Percentiles rank a stretch among this genome's conserved stretches.
Conservation (phyloP, 805 yeast genomes). For the Martiniozyma abietophila region DNA sequence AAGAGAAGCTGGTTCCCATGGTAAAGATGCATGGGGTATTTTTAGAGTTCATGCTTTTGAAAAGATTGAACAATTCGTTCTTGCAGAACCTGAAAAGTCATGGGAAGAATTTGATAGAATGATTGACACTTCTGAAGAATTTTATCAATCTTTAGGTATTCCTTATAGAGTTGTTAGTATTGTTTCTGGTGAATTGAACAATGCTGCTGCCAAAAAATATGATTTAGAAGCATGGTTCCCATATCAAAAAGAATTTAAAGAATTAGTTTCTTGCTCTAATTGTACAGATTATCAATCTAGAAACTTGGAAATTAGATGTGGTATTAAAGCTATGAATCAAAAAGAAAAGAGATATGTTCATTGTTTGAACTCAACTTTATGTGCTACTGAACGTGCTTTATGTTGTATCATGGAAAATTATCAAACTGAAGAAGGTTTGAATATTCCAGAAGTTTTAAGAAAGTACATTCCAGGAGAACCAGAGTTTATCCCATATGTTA, state of each 20-base stretch:
- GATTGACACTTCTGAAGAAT: slow-evolving; percentile 86
- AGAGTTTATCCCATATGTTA: slow-evolving; percentile 83
- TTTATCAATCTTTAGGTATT: slow-evolving; percentile 81
- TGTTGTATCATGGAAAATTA: slow-evolving; percentile 97
- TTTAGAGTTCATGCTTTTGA: slow-evolving; percentile 98
- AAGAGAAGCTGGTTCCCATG: slow-evolving; percentile 99
- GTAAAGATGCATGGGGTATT: slow-evolving; percentile 99
- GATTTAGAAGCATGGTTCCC: slow-evolving; percentile 99
- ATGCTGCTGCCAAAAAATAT: slow-evolving; percentile 98
- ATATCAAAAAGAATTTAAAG: slow-evolving; percentile 96
- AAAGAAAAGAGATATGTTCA: slow-evolving; percentile 96
- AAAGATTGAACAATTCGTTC: slow-evolving; percentile 92
- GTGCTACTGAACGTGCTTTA: slow-evolving; percentile 97
- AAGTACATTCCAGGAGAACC: slow-evolving; percentile 98
- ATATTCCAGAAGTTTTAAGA: slow-evolving; percentile 91
- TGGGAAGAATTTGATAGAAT: slow-evolving; percentile 96
- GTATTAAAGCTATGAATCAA: slow-evolving; percentile 91
- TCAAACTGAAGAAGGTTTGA: slow-evolving; percentile 93
- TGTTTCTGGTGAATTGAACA: slow-evolving; percentile 97
- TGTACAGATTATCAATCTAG: slow-evolving; percentile 99
- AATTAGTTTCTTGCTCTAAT: slow-evolving; percentile 95
- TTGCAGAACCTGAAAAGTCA: slow-evolving; percentile 96
- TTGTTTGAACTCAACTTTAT: slow-evolving; percentile 93
- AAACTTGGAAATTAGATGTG: slow-evolving; percentile 97
- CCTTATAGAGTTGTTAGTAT: slow-evolving; percentile 98